Evolutionary conservation across 2,329 filamentous ascomycete genomes (phyloP), one percentile per base, ranked within the genome.

Genomic region (Penicillium thymicola): DNA sequence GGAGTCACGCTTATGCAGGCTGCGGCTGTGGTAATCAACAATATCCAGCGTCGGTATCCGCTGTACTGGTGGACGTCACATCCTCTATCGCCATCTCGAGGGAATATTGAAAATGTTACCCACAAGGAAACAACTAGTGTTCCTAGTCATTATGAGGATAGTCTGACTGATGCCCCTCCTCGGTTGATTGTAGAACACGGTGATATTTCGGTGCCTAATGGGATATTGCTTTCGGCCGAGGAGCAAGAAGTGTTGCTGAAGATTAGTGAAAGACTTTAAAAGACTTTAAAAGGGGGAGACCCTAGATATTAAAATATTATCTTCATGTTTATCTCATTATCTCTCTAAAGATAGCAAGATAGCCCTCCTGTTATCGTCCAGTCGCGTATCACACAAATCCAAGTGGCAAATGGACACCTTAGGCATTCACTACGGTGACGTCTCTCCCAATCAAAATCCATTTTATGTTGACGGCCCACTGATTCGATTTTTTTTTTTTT

Each of bases 1-100:
- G 85, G 83, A 4, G 82, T 79, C 46, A 68, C 71, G 0, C 70
- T 91, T 46, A 88, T 91, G 82, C 73, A 89, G 30, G 73, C 63
- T 1, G 80, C 83, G 2, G 88, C 87, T 0, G 73, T 89, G 48
- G 30, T 89, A 6, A 65, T 90, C 57, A 90, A 90, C 66, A 92
- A 92, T 59, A 74, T 90, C 2, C 83, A 88, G 67, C 78, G 86
- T 9, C 78, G 79, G 18, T 91, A 84, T 59, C 89, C 89, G 0
- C 61, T 82, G 2, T 90, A 89, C 69, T 92, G 88, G 88, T 90
- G 75, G 75, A 76, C 74, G 1, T 65, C 74, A 11, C 66, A 70
- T 25, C 61, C 67, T 25, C 61, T 77, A 1, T 52, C 61, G 0
- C 51, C 44, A 11, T 48, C 42, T 13, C 27, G 52, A 43, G 34